These are phyloP conservation scores for Penicillium sp. DNA, from an alignment of 2,329 filamentous ascomycete genomes.

Conservation along the genomic window DNA sequence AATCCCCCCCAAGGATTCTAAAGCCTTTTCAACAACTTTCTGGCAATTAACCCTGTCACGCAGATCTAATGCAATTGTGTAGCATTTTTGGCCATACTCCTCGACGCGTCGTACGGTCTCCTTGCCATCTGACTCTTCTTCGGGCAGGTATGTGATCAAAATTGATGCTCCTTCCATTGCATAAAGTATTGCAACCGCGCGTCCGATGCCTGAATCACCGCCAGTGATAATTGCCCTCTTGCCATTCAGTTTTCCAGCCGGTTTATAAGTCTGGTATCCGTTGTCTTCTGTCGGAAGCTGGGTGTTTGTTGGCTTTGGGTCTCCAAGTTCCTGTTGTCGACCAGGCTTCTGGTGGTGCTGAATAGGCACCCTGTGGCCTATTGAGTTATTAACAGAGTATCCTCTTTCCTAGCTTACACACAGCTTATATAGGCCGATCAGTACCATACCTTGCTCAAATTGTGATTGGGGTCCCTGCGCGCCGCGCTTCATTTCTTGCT, in stretches of 20 bases:
- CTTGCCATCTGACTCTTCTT: conserved; percentile 76
- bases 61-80: conserved; percentile 67
- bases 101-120: conserved; percentile 75
- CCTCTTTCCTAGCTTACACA: not conserved
- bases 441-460: conserved; percentile 34
- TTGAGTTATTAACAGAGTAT: not conserved
- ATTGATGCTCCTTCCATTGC: conserved; percentile 79
- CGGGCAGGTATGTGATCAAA: conserved; percentile 73
- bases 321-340: conserved; percentile 59
- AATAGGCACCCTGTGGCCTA: conserved; percentile 56
- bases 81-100: conserved; percentile 66
- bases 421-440: not conserved
- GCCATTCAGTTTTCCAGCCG: conserved; percentile 73
- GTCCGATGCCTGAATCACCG: conserved; percentile 80
- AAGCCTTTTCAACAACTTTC: conserved; percentile 67
- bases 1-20: conserved; percentile 68
- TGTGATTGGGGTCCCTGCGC: conserved; percentile 28
- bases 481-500: conserved; percentile 16
- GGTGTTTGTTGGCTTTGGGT: conserved; percentile 63
- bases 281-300: conserved; percentile 70
- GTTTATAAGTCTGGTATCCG: conserved; percentile 70
- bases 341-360: conserved; percentile 59
- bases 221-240: conserved; percentile 80
- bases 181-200: conserved; percentile 74
- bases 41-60: conserved; percentile 69